Evolutionary conservation across 2,329 filamentous ascomycete species (phyloP), one percentile per base, ranked within the genome.

Genomic region (Pyricularia pennisetigena): DNA sequence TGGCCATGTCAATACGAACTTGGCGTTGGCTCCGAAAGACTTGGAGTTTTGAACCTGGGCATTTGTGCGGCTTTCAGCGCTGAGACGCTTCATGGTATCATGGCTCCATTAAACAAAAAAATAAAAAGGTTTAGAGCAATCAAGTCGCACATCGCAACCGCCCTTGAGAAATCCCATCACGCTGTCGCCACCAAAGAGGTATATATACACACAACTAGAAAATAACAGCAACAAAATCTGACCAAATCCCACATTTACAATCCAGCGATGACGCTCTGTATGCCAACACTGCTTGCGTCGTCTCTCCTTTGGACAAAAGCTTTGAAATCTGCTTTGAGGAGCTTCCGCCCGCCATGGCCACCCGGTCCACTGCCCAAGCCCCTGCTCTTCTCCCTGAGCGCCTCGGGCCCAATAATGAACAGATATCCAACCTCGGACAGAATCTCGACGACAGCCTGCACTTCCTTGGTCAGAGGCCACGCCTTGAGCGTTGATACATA

Each of bases 341-440:
- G 78, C 76, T 84, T 88, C 75, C 83, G 86, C 64, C 64, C 64
- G 28, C 82, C 82, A 35, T 74, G 74, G 23, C 73, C 79, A 49
- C 77, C 79, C 66, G 72, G 78, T 67, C 74, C 82, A 69, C 77
- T 77, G 70, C 75, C 82, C 69, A 90, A 78, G 69, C 86, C 87
- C 68, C 90, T 82, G 67, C 88, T 85, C 73, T 90, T 85, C 78
- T 94, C 91, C 66, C 87, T 82, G 70, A 94, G 80, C 49, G 91
- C 91, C 77, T 94, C 91, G 12, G 90, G 87, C 2, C 93, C 92
- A 74, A 99, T 92, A 71, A 99, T 97, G 77, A 99, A 99, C 67
- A 99, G 80, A 75, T 94, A 97, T 12, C 94, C 94, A 69, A 99
- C 93, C 82, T 99, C 95, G 29, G 93, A 90, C 70, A 99, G 80